Evolutionary conservation across 208 protist genomes (phyloP).

Genomic region (Leishmania lainsoni): DNA sequence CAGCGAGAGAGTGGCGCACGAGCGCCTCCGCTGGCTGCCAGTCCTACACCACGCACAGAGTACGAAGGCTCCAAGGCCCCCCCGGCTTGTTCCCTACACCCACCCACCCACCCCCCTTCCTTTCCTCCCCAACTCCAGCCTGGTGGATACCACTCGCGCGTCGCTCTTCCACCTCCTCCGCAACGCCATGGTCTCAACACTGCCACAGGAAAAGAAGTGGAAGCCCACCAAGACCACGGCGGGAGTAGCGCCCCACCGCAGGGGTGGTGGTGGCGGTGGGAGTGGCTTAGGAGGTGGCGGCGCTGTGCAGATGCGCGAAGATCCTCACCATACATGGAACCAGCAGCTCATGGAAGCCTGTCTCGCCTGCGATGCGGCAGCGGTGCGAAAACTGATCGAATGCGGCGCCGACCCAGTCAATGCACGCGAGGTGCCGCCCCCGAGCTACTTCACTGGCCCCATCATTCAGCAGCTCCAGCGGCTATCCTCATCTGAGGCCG

Average conservation of each 20-base stretch:
- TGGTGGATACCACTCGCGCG: background rate
- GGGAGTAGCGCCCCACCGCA: background rate
- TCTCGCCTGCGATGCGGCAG: conserved; percentile 42
- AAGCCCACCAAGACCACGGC: background rate
- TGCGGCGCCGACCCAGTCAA: conserved; percentile 64
- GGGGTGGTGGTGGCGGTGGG: background rate
- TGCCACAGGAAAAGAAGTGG: conserved; percentile 7
- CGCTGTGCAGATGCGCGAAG: conserved; percentile 36
- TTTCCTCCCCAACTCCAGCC: background rate
- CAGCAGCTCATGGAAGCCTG: conserved; percentile 74
- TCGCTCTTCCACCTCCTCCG: background rate
- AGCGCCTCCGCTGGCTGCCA: background rate
- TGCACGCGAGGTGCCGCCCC: conserved; percentile 58
- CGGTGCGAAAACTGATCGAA: conserved; percentile 41
- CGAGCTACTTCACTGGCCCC: conserved; percentile 22
- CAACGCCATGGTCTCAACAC: conserved; percentile 10
- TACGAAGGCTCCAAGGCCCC: background rate
- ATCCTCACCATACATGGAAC: conserved; percentile 87
- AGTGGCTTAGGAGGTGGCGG: background rate
- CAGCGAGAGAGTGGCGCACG: background rate
- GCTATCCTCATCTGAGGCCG: background rate
- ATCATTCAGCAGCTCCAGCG: conserved; percentile 14
- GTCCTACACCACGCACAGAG: background rate
- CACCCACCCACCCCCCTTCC: background rate
- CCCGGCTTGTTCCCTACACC: background rate